Evolutionary conservation across 2,329 filamentous ascomycete species (phyloP), one percentile per base, ranked within the genome.

Genomic region (Didymosphaeria variabile): DNA sequence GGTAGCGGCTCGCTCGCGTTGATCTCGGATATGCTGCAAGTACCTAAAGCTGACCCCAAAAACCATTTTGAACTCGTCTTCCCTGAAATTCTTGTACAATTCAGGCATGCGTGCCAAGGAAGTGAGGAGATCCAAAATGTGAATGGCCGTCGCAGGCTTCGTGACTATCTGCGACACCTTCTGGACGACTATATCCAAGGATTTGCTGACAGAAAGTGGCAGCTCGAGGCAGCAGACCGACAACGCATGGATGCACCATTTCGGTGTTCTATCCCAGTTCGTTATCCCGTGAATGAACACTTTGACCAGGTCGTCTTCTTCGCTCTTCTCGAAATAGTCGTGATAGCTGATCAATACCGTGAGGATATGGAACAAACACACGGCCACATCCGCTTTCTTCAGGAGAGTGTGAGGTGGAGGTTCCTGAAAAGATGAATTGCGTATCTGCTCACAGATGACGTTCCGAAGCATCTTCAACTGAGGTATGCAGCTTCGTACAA

Each of bases 141-240:
- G 95, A 63, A 97, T 91, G 10, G 94, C 93, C 38, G 97, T 91
- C 59, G 94, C 88, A 7, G 93, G 90, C 71, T 97, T 94, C 0
- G 95, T 98, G 72, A 99, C 97, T 72, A 97, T 96, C 69, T 94
- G 92, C 1, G 94, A 91, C 92, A 99, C 97, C 75, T 93, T 94
- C 71, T 94, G 91, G 58, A 99, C 84, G 67, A 98, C 92, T 49
- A 89, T 91, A 49, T 94, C 91, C 62, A 98, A 84, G 21, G 89
- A 90, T 74, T 94, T 97, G 73, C 91, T 92, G 55, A 94, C 91
- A 13, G 94, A 94, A 19, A 91, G 85, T 2, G 95, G 94, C 29
- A 97, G 86, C 77, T 99, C 95, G 72, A 97, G 93, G 76, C 94
- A 97, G 81, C 94, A 98, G 62, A 99, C 91, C 0, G 93, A 94